Evolutionary conservation across 345 rosid genomes (phyloP).

Genomic region (Lumnitzera racemosa): DNA sequence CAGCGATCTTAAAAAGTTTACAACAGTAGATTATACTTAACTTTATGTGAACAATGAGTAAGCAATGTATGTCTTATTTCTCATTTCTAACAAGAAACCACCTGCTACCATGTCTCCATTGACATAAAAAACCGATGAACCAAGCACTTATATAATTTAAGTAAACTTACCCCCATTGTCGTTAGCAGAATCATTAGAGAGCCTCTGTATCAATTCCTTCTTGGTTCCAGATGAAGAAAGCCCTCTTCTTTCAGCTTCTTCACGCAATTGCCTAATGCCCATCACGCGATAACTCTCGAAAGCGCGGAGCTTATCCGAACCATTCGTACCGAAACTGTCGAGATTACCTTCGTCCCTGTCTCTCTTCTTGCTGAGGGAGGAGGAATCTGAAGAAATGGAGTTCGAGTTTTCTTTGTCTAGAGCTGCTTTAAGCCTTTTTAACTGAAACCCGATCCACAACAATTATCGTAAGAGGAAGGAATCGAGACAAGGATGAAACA

Average conservation of each 20-base stretch:
- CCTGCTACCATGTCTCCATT: not conserved
- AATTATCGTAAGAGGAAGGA: slow-evolving; percentile 6
- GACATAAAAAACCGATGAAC: not conserved
- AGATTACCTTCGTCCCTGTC: slow-evolving; percentile 29
- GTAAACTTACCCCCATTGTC: slow-evolving; percentile 12
- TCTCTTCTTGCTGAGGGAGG: slow-evolving; percentile 26
- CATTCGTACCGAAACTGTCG: slow-evolving; percentile 1
- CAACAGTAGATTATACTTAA: not conserved
- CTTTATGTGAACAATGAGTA: not conserved
- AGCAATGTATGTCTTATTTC: not conserved
- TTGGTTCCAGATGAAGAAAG: slow-evolving; percentile 53
- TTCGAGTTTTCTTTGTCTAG: slow-evolving; percentile 28
- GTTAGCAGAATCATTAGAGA: slow-evolving; percentile 29
- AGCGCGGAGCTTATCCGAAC: slow-evolving; percentile 33
- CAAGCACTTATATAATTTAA: slow-evolving; percentile 6
- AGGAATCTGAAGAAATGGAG: slow-evolving; percentile 10
- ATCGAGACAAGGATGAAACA: not conserved
- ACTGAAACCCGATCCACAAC: slow-evolving; percentile 20
- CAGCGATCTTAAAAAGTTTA: too few species aligned
- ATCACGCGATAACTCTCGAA: slow-evolving; percentile 42
- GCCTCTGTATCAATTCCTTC: slow-evolving; percentile 56
- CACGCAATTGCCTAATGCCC: slow-evolving; percentile 66
- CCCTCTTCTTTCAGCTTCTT: slow-evolving; percentile 50
- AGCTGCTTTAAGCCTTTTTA: slow-evolving; percentile 55
- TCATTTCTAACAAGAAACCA: not conserved